A percentile compares a stretch with the other conserved stretches of the same genome.
Conservation (phyloP, 495 filamentous ascomycete species). For the Lophiostoma macrostomum region DNA sequence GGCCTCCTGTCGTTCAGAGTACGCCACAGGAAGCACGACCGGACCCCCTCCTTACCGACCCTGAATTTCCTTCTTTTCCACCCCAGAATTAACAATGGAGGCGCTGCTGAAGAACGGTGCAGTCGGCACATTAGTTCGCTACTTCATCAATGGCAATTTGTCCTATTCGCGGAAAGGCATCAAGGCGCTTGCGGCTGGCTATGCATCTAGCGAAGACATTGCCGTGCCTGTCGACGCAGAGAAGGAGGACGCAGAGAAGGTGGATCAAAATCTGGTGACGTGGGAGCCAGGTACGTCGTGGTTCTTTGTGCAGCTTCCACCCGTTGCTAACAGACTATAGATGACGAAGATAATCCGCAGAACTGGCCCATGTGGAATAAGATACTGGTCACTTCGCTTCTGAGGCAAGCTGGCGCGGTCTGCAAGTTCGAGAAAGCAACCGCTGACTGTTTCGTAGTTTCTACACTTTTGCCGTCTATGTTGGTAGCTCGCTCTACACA, state of each 20-base stretch:
- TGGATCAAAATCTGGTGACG: neutral
- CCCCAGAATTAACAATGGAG: neutral
- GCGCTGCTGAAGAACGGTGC: neutral
- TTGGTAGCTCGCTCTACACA: conserved; percentile 31
- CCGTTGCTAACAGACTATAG: neutral
- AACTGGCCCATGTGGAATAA: conserved; percentile 51
- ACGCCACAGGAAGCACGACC: too few relatives aligned
- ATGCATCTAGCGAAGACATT: neutral
- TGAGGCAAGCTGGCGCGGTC: neutral
- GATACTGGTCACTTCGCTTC: conserved; percentile 29
- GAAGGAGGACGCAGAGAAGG: neutral
- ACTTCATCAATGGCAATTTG: neutral
- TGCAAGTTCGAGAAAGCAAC: neutral
- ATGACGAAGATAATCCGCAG: conserved; percentile 52
- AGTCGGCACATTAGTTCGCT: neutral
- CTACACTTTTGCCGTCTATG: conserved; percentile 36
- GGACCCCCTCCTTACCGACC: too few relatives aligned
- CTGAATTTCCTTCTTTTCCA: neutral
- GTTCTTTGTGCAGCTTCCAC: too few relatives aligned
- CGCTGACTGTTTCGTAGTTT: conserved; percentile 13
- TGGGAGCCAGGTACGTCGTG: too few relatives aligned
- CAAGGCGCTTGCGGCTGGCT: neutral
- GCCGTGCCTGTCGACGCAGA: neutral
- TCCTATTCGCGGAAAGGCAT: neutral
- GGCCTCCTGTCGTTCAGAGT: too few relatives aligned